Base-by-base conservation (phyloP, 1,139 yeast genomes). In the Eremothecium sinecaudum region DNA sequence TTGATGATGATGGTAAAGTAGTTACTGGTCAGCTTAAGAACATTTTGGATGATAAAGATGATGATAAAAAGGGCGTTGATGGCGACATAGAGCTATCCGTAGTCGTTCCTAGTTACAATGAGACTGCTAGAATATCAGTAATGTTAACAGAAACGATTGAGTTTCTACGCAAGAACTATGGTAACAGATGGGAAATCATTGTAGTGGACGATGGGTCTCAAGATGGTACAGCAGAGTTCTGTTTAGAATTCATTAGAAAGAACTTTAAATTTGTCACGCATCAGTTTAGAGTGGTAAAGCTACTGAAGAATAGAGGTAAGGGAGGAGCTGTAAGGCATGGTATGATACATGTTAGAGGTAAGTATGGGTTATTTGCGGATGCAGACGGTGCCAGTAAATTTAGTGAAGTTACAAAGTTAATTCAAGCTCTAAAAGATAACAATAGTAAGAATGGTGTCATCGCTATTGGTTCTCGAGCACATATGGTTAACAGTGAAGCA, bases 271-370 rank as follows among this genome's bases (percentile, higher is more conserved):
- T 83, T 34, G 41, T 56, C 18, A 77, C 86, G 0, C 81, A 76
- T 34, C 67, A 67, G 28, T 51, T 92, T 54, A 66, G 87, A 43
- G 87, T 84, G 26, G 68, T 84, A 18, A 71, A 69, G 45, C 66
- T 90, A 41, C 71, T 62, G 24, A 59, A 73, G 43, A 90, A 90
- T 54, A 68, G 98, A 48, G 98, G 98, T 18, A 90, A 90, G 60
- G 98, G 98, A 14, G 98, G 98, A 6, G 98, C 97, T 0, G 98
- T 92, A 0, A 76, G 94, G 12, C 97, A 90, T 56, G 98, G 98
- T 3, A 65, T 90, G 60, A 71, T 79, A 50, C 78, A 76, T 51
- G 62, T 78, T 6, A 66, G 84, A 32, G 98, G 98, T 8, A 58
- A 67, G 42, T 78, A 71, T 50, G 74, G 76, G 8, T 67, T 90